phyloP scores from a whole-genome alignment of 768 basidiomycete species.

The Tricholoma bakamatsutake region DNA sequence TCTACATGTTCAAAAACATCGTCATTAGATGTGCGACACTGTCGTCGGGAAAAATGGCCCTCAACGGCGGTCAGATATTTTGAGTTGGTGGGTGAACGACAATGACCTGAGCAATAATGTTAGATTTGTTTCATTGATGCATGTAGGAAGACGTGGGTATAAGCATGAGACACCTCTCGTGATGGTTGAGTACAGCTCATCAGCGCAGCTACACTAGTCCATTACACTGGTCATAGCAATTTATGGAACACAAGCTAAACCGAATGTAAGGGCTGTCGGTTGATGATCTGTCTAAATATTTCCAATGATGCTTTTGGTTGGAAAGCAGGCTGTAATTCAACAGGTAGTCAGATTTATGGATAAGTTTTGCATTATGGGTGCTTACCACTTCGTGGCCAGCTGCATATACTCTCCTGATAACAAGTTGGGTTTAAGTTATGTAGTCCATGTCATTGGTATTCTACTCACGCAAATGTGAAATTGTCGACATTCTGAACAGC shows the following conservation, averaged over 20 bases:
- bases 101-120: no score
- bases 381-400: slow-evolving; percentile 62
- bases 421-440: neutral
- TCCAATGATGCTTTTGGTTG: slow-evolving; percentile 52
- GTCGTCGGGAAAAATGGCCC: no score
- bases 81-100: no score
- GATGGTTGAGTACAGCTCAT: no score
- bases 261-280: slow-evolving; percentile 29
- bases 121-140: no score
- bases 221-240: no score
- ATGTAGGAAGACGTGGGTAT: no score
- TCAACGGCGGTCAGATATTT: no score
- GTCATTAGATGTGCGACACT: no score
- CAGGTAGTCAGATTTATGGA: neutral
- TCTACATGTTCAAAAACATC: no score
- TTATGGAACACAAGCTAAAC: neutral
- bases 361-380: slow-evolving; percentile 4
- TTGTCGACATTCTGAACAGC: slow-evolving; percentile 61
- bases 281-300: slow-evolving; percentile 53
- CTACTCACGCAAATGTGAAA: slow-evolving; percentile 59
- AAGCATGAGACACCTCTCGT: no score
- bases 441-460: neutral
- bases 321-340: slow-evolving; percentile 45
- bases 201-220: no score
- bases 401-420: slow-evolving; percentile 43